phyloP scores from a whole-genome alignment of 2,329 filamentous ascomycete genomes.

The Sporothrix brasiliensis region DNA sequence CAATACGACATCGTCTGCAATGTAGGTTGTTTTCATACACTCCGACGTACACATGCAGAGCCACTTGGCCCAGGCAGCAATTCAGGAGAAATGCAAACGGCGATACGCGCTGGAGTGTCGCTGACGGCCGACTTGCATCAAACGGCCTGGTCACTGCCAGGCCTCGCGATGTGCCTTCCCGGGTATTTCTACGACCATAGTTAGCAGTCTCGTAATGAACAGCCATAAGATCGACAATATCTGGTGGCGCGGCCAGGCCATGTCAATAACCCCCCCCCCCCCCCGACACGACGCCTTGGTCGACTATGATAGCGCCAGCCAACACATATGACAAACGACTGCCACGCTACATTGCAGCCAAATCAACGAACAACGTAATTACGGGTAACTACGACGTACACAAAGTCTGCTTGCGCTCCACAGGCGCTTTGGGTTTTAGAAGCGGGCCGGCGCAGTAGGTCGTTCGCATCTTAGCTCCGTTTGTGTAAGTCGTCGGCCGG shows the following conservation, averaged over 20 bases:
- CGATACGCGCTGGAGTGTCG: not conserved
- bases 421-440: no score
- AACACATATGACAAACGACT: not conserved
- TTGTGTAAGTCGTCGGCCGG: constrained; percentile 2
- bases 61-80: no score
- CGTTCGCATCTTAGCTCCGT: not conserved
- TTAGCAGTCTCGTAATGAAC: no score
- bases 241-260: not conserved
- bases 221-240: not conserved
- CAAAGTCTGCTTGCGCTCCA: not conserved
- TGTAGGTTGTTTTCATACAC: no score
- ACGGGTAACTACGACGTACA: no score
- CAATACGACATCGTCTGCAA: not conserved
- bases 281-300: not conserved
- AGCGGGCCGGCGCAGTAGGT: not conserved
- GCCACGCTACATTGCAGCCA: not conserved
- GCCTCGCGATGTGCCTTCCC: not conserved
- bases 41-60: no score
- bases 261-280: not conserved
- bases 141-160: not conserved
- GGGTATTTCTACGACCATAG: not conserved
- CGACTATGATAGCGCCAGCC: not conserved
- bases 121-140: no score
- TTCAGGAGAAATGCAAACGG: not conserved
- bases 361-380: not conserved